phyloP scores from a whole-genome alignment of 2,329 filamentous ascomycete genomes.

The Cladosporium cucumerinum region DNA sequence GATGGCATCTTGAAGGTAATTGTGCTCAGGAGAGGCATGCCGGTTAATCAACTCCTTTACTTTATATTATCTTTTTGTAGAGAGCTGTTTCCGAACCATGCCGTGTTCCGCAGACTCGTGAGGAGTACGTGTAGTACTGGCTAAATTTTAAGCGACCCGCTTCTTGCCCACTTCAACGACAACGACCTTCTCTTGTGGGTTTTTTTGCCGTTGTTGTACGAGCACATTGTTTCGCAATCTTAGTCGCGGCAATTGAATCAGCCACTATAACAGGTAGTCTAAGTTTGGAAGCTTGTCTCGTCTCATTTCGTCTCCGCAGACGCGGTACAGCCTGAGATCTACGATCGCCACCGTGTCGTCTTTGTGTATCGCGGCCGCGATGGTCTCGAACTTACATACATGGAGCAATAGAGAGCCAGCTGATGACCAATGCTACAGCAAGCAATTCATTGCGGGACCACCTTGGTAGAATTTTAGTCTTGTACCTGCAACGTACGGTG shows the following conservation, averaged over 20 bases:
- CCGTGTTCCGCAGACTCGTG: neutral
- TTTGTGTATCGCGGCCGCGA: neutral
- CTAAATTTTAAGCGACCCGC: neutral
- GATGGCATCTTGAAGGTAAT: neutral
- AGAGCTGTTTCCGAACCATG: neutral
- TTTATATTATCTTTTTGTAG: neutral
- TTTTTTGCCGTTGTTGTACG: neutral
- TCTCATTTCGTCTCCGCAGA: neutral
- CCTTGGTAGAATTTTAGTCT: too few species aligned
- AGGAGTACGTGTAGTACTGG: neutral
- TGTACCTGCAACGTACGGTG: neutral
- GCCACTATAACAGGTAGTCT: neutral
- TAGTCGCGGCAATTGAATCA: neutral
- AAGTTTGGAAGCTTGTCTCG: neutral
- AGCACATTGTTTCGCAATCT: neutral
- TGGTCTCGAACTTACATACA: neutral
- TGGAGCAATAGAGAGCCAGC: too few species aligned
- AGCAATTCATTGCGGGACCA: neutral
- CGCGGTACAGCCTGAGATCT: neutral
- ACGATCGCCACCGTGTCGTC: neutral
- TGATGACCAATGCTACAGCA: too few species aligned
- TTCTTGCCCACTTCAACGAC: neutral
- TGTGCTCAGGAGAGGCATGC: too few species aligned
- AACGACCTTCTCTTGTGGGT: neutral
- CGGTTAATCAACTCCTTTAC: too few species aligned